Percentiles rank a stretch among this genome's conserved stretches.
Evolutionary conservation across 2,329 filamentous ascomycete species (phyloP).

Genomic region (Ascochyta viciae-villosae): DNA sequence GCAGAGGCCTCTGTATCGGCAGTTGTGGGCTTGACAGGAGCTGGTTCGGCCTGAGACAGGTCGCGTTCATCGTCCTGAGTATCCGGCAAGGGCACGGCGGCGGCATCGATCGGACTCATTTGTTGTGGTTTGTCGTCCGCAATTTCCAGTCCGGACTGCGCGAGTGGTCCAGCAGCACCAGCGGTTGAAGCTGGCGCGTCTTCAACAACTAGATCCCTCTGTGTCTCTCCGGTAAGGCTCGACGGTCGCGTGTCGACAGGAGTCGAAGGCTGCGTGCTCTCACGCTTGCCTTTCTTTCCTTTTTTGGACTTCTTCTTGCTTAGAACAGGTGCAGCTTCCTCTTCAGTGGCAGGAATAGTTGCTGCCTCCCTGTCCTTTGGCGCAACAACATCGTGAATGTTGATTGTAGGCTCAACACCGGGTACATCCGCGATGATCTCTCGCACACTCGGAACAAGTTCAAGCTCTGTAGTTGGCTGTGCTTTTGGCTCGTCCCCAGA

Average conservation of each 20-base stretch:
- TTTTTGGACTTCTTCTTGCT: conserved; percentile 41
- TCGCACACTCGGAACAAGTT: conserved; percentile 7
- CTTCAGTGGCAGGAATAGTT: neutral
- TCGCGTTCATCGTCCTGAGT: neutral
- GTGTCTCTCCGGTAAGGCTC: conserved; percentile 10
- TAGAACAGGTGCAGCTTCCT: conserved; percentile 9
- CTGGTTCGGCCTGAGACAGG: neutral
- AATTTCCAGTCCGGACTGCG: neutral
- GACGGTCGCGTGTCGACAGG: conserved; percentile 13
- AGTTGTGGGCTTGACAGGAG: neutral
- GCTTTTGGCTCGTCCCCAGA: neutral
- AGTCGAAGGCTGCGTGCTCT: conserved; percentile 22
- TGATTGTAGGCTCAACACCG: neutral
- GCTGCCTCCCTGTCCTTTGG: neutral
- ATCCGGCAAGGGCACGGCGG: neutral
- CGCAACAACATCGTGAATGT: neutral
- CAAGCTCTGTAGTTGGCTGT: conserved; percentile 12
- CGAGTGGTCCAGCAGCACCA: neutral
- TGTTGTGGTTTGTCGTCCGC: neutral
- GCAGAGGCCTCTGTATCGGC: neutral
- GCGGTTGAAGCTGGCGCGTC: neutral
- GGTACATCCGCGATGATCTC: conserved; percentile 3
- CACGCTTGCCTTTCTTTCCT: conserved; percentile 33
- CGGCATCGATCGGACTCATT: neutral
- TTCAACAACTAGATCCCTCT: conserved; percentile 1